Conservation (phyloP, 2,329 filamentous ascomycete species). For the Aspergillus oerlinghausenensis region DNA sequence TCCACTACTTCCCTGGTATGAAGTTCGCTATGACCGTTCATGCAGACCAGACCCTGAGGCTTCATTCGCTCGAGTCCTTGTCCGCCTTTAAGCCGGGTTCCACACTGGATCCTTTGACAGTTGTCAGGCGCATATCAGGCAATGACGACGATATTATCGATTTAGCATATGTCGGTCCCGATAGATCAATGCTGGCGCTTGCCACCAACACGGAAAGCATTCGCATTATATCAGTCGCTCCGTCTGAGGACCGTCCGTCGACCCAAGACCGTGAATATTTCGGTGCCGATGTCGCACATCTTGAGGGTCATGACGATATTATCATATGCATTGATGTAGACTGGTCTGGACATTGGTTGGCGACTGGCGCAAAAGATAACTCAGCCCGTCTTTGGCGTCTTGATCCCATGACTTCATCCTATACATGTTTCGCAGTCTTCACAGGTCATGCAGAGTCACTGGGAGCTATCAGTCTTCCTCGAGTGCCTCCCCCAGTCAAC, state of each 20-base stretch:
- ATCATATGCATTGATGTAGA: constrained; percentile 92
- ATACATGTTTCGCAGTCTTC: constrained; percentile 74
- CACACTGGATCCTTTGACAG: constrained; percentile 53
- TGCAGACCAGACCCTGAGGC: constrained; percentile 78
- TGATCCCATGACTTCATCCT: constrained; percentile 69
- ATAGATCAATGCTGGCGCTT: constrained; percentile 77
- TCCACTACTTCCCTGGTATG: constrained; percentile 61
- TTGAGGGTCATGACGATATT: constrained; percentile 91
- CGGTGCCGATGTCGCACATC: constrained; percentile 78
- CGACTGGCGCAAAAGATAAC: constrained; percentile 95
- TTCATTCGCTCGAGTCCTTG: constrained; percentile 57
- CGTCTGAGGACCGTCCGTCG: constrained; percentile 26
- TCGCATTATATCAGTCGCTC: constrained; percentile 69
- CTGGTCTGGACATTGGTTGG: constrained; percentile 96
- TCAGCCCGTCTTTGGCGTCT: constrained; percentile 86
- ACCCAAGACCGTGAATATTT: constrained; percentile 59
- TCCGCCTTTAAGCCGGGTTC: constrained; percentile 33
- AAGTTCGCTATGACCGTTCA: constrained; percentile 76
- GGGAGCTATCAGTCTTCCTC: constrained; percentile 80
- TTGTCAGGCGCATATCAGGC: constrained; percentile 78
- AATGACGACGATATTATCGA: constrained; percentile 98
- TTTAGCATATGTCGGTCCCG: constrained; percentile 75
- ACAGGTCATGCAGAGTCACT: constrained; percentile 92
- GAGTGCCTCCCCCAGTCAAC: constrained; percentile 60
- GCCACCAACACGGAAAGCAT: constrained; percentile 95